Conservation (phyloP, 768 basidiomycete genomes). For the Boletus subparvulus region DNA sequence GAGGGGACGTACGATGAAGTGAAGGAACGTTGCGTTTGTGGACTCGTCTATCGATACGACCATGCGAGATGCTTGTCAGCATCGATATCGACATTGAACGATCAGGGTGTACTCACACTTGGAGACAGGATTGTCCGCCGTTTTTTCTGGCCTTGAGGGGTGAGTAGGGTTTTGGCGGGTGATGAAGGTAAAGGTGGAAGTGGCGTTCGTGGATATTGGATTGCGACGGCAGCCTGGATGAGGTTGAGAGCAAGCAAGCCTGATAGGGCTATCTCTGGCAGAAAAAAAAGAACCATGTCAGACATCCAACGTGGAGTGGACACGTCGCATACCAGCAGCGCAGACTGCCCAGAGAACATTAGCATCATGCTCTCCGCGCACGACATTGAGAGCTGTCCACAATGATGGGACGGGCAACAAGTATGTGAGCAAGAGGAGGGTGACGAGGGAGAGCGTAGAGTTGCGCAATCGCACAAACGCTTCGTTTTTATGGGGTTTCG, state of each 20-base stretch:
- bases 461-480: constrained; percentile 41
- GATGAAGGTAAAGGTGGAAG: constrained; percentile 27
- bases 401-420: constrained; percentile 39
- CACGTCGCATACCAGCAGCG: constrained; percentile 28
- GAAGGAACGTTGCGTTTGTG: constrained; percentile 30
- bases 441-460: constrained; percentile 34
- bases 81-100: background rate
- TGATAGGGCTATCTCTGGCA: constrained; percentile 31
- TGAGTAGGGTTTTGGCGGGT: constrained; percentile 21
- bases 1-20: constrained; percentile 31
- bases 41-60: constrained; percentile 17
- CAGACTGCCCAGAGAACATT: constrained; percentile 25
- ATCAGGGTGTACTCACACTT: constrained; percentile 10
- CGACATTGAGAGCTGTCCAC: constrained; percentile 35
- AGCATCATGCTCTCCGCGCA: constrained; percentile 19
- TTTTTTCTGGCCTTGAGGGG: constrained; percentile 29
- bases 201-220: constrained; percentile 36
- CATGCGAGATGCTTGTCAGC: background rate
- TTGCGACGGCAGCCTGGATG: constrained; percentile 36
- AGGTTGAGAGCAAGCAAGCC: constrained; percentile 35
- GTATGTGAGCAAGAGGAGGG: constrained; percentile 35
- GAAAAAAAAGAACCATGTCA: background rate
- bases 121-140: constrained; percentile 26
- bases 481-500: constrained; percentile 39
- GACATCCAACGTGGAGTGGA: background rate